Conservation (phyloP, 1,139 yeast genomes). For the Suhomyces choctaworum region DNA sequence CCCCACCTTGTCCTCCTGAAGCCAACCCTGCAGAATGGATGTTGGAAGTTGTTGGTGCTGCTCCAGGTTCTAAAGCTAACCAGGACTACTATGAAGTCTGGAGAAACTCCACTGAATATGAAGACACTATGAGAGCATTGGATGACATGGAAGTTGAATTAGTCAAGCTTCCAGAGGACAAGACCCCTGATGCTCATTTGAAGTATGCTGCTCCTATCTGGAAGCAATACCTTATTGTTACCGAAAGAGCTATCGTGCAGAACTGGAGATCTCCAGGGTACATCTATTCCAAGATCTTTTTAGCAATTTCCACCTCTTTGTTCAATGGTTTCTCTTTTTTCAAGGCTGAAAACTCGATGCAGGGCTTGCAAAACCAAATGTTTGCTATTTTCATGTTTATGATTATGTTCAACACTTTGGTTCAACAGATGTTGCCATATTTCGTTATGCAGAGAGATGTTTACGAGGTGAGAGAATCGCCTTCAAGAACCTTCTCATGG, state of each 20-base stretch:
- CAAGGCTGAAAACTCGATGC: conserved; percentile 60
- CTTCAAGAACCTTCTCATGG: conserved; percentile 58
- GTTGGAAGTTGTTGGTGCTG: conserved; percentile 49
- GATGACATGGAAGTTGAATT: conserved; percentile 31
- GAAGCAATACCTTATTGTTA: conserved; percentile 53
- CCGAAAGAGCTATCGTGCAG: conserved; percentile 58
- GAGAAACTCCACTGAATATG: conserved; percentile 31
- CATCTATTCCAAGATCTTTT: conserved; percentile 63
- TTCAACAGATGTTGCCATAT: conserved; percentile 74
- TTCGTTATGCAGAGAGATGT: conserved; percentile 72
- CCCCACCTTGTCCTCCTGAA: conserved; percentile 41
- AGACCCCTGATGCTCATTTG: conserved; percentile 24
- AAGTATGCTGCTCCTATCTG: conserved; percentile 48
- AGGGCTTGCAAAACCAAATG: conserved; percentile 61
- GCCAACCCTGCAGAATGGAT: conserved; percentile 62
- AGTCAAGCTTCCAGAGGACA: conserved; percentile 26
- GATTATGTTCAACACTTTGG: conserved; percentile 50
- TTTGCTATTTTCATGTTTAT: conserved; percentile 58
- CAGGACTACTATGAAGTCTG: conserved; percentile 38
- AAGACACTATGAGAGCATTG: conserved; percentile 25
- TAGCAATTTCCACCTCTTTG: conserved; percentile 51
- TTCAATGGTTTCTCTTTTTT: conserved; percentile 77
- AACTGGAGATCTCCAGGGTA: conserved; percentile 78
- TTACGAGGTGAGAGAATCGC: conserved; percentile 71
- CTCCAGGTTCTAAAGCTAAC: conserved; percentile 36